A percentile compares a stretch with the other conserved stretches of the same genome.
Evolutionary conservation across 257 asterid genomes (phyloP).

Genomic region (Prunella vulgaris): DNA sequence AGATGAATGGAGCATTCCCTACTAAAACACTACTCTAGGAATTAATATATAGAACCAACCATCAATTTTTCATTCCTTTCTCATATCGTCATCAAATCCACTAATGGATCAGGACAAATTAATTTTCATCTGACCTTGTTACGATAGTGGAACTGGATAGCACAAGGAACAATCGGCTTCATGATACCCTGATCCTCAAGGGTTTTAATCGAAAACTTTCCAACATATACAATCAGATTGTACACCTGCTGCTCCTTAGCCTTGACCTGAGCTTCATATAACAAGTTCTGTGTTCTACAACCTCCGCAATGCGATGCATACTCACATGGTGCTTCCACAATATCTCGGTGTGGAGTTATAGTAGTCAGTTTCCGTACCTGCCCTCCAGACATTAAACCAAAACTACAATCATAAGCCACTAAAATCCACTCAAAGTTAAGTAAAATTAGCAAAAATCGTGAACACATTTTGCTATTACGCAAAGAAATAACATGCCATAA

Average conservation of each 20-base stretch:
- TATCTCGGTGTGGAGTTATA: conserved; percentile 63
- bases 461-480: neutral
- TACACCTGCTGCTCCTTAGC: conserved; percentile 84
- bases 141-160: conserved; percentile 79
- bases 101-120: neutral
- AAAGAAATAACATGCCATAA: neutral
- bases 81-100: neutral
- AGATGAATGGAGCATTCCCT: neutral
- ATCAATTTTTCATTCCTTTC: neutral
- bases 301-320: conserved; percentile 91
- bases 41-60: neutral
- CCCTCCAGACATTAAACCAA: conserved; percentile 21
- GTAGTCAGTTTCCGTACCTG: conserved; percentile 85
- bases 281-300: conserved; percentile 82
- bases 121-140: conserved; percentile 55
- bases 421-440: neutral
- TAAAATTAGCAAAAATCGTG: neutral
- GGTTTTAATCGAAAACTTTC: conserved; percentile 55
- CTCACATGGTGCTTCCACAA: conserved; percentile 89
- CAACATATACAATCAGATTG: conserved; percentile 73
- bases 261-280: conserved; percentile 77
- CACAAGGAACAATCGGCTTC: conserved; percentile 92
- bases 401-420: conserved; percentile 19
- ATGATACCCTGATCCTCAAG: conserved; percentile 45
- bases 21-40: neutral